phyloP scores from a whole-genome alignment of 78 protist species.

The Parvularia atlantis region DNA sequence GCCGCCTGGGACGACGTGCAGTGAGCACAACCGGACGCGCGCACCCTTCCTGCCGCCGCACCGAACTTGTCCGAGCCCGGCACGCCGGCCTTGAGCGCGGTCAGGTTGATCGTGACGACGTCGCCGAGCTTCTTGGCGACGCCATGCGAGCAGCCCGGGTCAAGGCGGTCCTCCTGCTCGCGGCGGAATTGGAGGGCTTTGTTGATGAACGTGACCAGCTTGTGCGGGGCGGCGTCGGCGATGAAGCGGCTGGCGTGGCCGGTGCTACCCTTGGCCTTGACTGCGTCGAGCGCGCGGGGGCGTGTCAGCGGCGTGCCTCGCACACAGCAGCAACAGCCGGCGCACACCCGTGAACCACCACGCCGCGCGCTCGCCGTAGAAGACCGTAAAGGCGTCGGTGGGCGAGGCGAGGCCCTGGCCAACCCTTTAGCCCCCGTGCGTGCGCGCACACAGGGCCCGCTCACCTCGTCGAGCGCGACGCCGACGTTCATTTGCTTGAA shows the following conservation, averaged over 20 bases:
- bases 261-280: conserved; percentile 52
- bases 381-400: conserved; percentile 41
- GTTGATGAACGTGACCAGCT: conserved; percentile 19
- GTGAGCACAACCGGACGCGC: neutral
- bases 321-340: neutral
- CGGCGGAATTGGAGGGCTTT: conserved; percentile 38
- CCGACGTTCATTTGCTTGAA: conserved; percentile 55
- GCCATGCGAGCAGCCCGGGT: neutral
- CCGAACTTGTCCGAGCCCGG: neutral
- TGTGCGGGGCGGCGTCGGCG: conserved; percentile 47
- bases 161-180: conserved; percentile 23
- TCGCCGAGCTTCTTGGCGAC: conserved; percentile 53
- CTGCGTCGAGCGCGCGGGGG: conserved; percentile 33
- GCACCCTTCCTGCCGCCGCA: neutral
- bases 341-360: conserved; percentile 16
- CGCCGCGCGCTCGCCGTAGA: conserved; percentile 71
- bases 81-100: conserved; percentile 46
- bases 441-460: conserved; percentile 5
- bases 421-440: conserved; percentile 53
- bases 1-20: neutral
- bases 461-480: conserved; percentile 59
- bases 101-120: conserved; percentile 62
- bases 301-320: neutral
- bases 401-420: conserved; percentile 69
- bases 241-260: conserved; percentile 77